Evolutionary conservation across 2,329 filamentous ascomycete species (phyloP).

Genomic region (Sporothrix schenckii): DNA sequence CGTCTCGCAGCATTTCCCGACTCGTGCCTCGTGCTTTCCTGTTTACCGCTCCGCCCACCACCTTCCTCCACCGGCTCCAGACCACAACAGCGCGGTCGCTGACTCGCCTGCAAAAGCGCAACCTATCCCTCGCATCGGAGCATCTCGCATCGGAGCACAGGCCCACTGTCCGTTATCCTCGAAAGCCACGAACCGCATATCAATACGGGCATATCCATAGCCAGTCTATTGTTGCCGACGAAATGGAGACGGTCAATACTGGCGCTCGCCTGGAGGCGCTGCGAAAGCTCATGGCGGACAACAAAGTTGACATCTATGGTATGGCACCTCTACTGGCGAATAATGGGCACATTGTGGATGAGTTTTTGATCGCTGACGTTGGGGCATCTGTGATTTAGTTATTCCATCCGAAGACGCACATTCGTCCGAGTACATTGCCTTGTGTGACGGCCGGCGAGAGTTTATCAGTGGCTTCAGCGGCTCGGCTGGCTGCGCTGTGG

Average conservation of each 20-base stretch:
- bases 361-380: constrained; percentile 17
- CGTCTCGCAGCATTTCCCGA: constrained; percentile 1
- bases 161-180: neutral
- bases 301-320: constrained; percentile 92
- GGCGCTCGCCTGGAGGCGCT: constrained; percentile 73
- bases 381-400: constrained; percentile 56
- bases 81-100: neutral
- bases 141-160: neutral
- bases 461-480: constrained; percentile 94
- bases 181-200: neutral
- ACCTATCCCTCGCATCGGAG: neutral
- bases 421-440: constrained; percentile 95
- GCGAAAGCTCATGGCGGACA: constrained; percentile 82
- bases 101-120: neutral
- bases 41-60: constrained; percentile 2
- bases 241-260: constrained; percentile 80
- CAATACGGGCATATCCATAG: constrained; percentile 21
- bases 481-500: constrained; percentile 88
- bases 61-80: neutral
- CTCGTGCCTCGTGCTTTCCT: constrained; percentile 26
- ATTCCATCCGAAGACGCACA: constrained; percentile 97
- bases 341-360: neutral
- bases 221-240: constrained; percentile 31
- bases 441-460: constrained; percentile 87
- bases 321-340: constrained; percentile 43